Conservation (phyloP, 2,329 filamentous ascomycete genomes). For the Fusarium agapanthi region DNA sequence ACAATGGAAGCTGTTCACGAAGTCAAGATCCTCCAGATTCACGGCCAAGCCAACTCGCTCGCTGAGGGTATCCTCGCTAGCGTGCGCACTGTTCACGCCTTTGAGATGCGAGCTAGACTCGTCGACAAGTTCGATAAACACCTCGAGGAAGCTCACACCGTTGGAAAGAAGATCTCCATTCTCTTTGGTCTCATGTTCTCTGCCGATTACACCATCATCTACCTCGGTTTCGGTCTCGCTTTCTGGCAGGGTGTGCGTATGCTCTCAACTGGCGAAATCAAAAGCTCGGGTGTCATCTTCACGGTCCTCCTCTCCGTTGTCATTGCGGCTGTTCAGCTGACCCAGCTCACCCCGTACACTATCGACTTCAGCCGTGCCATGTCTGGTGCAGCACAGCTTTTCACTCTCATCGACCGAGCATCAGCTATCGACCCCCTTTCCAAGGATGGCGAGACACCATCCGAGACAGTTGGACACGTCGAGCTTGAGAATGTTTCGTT, state of each 20-base stretch:
- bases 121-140: conserved; percentile 51
- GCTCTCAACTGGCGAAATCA: conserved; percentile 49
- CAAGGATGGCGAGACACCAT: conserved; percentile 43
- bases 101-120: conserved; percentile 51
- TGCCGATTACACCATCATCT: conserved; percentile 52
- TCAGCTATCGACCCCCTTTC: conserved; percentile 51
- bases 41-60: conserved; percentile 47
- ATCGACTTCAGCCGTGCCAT: conserved; percentile 52
- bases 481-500: conserved; percentile 54
- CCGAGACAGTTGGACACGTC: conserved; percentile 45
- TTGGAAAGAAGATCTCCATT: conserved; percentile 51
- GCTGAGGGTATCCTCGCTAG: conserved; percentile 51
- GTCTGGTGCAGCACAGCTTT: conserved; percentile 48
- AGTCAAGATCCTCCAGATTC: conserved; percentile 47
- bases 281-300: conserved; percentile 50
- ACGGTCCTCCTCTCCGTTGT: conserved; percentile 53
- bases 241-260: conserved; percentile 57
- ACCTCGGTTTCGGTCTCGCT: conserved; percentile 53
- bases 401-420: conserved; percentile 49
- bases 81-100: conserved; percentile 54
- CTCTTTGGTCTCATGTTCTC: conserved; percentile 52
- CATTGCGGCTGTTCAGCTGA: conserved; percentile 50
- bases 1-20: conserved; percentile 44
- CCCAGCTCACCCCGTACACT: conserved; percentile 48
- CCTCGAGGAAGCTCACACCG: conserved; percentile 47